Evolutionary conservation across 108 stramenopile species (phyloP), one percentile per base, ranked within the genome.

Genomic region (Cylindrotheca closterium): DNA sequence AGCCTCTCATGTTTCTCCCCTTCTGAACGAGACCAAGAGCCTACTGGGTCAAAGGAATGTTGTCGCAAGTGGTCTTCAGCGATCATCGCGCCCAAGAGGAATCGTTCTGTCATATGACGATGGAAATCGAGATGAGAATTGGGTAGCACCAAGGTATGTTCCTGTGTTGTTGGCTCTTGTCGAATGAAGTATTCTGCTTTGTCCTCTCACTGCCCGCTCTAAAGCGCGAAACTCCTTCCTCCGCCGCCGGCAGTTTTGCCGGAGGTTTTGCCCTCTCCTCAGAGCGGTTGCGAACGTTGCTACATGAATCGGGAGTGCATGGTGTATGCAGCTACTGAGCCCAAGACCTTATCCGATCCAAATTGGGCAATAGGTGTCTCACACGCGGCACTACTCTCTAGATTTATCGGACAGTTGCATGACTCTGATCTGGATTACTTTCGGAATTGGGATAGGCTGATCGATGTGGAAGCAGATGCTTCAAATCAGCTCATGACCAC

Each of bases 301-400:
- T 96, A 83, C 64, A 63, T 75, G 18, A 83, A 79, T 48, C 79
- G 84, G 27, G 84, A 91, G 45, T 96, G 95, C 58, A 96, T 96
- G 95, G 63, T 92, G 62, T 93, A 93, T 72, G 79, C 86, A 30
- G 75, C 75, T n/a, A 80, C 84, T 23, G 74, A 49, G 26, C 53
- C 30, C 7, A 56, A 59, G 30, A 50, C 51, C 10, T 50, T 51
- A 32, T 65, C 71, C 51, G 37, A 42, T 15, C 37, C 37, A 7
- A 42, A 42, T 15, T 28, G 10, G 26, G 30, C 52, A 21, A 65
- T 29, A n/a, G 58, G 34, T 7, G 30, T 23, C 32, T 58, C 52
- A 30, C 93, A 94, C 62, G 60, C 60, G 18, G 71, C 69, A 27
- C 59, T 91, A n/a, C 17, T 89, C 2, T 24, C 71, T 23, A 73